Conservation (phyloP, 2,329 filamentous ascomycete genomes). For the Coniochaeta ligniaria region DNA sequence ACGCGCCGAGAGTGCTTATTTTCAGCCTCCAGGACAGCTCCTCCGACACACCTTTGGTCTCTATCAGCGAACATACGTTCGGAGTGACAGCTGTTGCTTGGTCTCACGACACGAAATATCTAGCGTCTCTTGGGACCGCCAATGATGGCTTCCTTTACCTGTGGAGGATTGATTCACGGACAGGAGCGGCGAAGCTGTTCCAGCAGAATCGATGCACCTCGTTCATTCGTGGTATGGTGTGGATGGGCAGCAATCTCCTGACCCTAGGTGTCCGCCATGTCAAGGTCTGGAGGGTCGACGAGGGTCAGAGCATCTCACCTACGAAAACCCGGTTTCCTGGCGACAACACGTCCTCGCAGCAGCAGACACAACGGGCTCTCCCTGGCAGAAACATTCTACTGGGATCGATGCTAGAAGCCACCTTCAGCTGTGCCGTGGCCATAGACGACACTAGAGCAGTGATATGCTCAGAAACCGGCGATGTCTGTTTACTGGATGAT, state of each 20-base stretch:
- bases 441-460: slow-evolving; percentile 70
- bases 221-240: slow-evolving; percentile 76
- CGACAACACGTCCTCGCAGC: slow-evolving; percentile 24
- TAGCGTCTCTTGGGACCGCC: slow-evolving; percentile 79
- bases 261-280: slow-evolving; percentile 87
- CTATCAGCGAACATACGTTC: slow-evolving; percentile 82
- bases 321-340: slow-evolving; percentile 50
- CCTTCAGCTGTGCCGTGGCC: slow-evolving; percentile 70
- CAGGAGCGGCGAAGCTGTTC: slow-evolving; percentile 71
- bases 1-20: slow-evolving; percentile 83
- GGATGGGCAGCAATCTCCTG: slow-evolving; percentile 78
- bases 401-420: slow-evolving; percentile 72
- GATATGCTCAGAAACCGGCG: slow-evolving; percentile 79
- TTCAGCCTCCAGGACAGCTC: slow-evolving; percentile 78
- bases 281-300: slow-evolving; percentile 86
- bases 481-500: slow-evolving; percentile 84
- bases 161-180: slow-evolving; percentile 80
- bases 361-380: slow-evolving; percentile 58
- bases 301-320: slow-evolving; percentile 50
- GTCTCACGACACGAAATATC: slow-evolving; percentile 76
- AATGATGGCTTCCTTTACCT: slow-evolving; percentile 94
- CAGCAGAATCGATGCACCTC: slow-evolving; percentile 89
- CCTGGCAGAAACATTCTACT: slow-evolving; percentile 83
- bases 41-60: slow-evolving; percentile 74
- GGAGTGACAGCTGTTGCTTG: slow-evolving; percentile 86